Evolutionary conservation across 495 filamentous ascomycete species (phyloP), one percentile per base, ranked within the genome.

Genomic region (Bacidia gigantensis): DNA sequence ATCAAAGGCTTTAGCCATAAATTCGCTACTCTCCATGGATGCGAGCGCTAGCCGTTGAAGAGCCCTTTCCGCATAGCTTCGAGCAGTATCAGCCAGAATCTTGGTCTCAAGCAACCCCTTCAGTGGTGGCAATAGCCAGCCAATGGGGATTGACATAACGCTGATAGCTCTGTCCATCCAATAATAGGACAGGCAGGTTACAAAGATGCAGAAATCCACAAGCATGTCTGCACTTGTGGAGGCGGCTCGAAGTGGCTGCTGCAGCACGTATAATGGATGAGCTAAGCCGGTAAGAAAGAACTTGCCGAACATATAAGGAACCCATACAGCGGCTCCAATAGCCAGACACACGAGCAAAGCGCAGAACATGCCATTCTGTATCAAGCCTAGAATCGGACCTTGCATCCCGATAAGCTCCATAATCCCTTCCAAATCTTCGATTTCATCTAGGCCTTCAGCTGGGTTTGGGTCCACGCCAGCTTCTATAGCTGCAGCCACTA

Each of bases 361-460:
- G 59, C 89, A 89, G 65, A 99, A 97, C 38, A 95, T 83, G 32
- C 82, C 89, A 56, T 97, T 97, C 62, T 97, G 92, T 56, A 96
- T 77, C 7, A 99, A 73, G 20, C 87, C 87, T 32, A 83, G 81
- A 2, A 97, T 70, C 1, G 93, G 93, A 0, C 92, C 92, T 58
- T 94, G 86, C 84, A 99, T 92, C 46, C 92, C 92, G 29, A 99
- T 82, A 11, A 99, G 76, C 62, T 99, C 92, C 72, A 97, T 76
- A 46, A 99, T 86, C 3, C 92, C 92, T 64, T 99, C 92, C n/a
- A 99, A 79, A 59, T 99, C 92, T 66, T 99, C 92, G 10, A 83
- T 87, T 57, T 94, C 89, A 49, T 97, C 92, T 29, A 78, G 67
- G 29, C 68, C 76, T 56, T 80, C 78, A 43, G 67, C 59, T 49